These are phyloP conservation scores for Dryas integrifolia DNA, from an alignment of 331 rosid genomes.

Conservation along the genomic window DNA sequence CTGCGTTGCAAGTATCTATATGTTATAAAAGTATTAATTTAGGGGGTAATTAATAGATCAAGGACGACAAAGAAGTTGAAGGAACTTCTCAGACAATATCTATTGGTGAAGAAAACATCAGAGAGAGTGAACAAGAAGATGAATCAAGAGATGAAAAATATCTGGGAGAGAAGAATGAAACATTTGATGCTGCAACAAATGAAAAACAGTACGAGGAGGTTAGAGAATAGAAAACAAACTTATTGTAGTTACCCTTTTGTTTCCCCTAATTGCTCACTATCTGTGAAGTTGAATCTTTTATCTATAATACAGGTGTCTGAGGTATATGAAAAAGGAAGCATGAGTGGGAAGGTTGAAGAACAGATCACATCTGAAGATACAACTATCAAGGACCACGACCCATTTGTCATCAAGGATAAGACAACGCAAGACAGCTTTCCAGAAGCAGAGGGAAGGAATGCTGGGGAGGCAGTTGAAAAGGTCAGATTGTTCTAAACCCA, in stretches of 20 bases:
- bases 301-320: slow-evolving; percentile 26
- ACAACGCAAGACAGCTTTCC: slow-evolving; percentile 10
- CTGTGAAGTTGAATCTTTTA: slow-evolving; percentile 1
- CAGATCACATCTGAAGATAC: not conserved
- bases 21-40: not conserved
- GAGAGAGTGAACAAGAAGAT: slow-evolving; percentile 12
- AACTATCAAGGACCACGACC: not conserved
- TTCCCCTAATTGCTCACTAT: not conserved
- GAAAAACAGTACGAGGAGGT: slow-evolving; percentile 28
- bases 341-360: slow-evolving; percentile 6
- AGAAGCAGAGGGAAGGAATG: slow-evolving; percentile 21
- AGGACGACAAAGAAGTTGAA: slow-evolving; percentile 21
- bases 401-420: not conserved
- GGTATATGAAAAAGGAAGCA: slow-evolving; percentile 6
- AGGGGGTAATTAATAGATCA: slow-evolving; percentile 23
- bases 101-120: slow-evolving; percentile 15
- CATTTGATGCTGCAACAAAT: not conserved
- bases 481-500: slow-evolving; percentile 23
- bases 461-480: slow-evolving; percentile 27
- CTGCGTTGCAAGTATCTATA: slow-evolving; percentile 2
- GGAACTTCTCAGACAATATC: slow-evolving; percentile 12
- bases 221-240: not conserved
- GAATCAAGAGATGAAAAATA: slow-evolving; percentile 10
- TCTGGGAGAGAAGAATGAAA: slow-evolving; percentile 17
- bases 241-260: not conserved